Conservation (phyloP, 768 basidiomycete genomes). For the Lactarius hengduanensis region DNA sequence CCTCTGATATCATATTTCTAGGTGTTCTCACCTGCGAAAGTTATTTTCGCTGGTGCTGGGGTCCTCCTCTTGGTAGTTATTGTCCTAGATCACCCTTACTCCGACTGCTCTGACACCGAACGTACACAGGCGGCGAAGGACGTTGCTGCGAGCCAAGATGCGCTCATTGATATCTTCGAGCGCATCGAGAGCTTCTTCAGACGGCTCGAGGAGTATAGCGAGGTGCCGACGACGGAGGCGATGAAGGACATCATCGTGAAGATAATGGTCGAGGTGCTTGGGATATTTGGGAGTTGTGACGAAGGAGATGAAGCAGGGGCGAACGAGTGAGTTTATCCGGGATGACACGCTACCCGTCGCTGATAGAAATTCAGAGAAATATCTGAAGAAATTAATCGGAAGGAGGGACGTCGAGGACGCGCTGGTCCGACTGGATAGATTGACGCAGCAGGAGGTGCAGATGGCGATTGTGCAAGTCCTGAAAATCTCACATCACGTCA, state of each 20-base stretch:
- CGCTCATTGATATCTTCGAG: neutral
- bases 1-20: neutral
- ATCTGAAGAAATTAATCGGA: neutral
- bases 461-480: neutral
- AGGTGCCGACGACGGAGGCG: neutral
- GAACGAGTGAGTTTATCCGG: neutral
- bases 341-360: neutral
- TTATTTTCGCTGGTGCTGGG: neutral
- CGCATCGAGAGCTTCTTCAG: neutral
- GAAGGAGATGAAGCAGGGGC: neutral
- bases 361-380: neutral
- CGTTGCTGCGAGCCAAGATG: neutral
- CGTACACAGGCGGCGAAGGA: neutral
- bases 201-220: neutral
- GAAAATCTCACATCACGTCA: too few species aligned
- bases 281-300: neutral
- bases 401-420: neutral
- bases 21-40: neutral
- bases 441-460: neutral
- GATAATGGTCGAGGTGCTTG: neutral
- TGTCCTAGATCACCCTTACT: neutral
- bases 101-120: neutral
- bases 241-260: neutral
- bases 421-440: neutral
- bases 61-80: neutral